Evolutionary conservation across 106 monocot species (phyloP), one percentile per base, ranked within the genome.

Genomic region (Hemerocallis citrina): DNA sequence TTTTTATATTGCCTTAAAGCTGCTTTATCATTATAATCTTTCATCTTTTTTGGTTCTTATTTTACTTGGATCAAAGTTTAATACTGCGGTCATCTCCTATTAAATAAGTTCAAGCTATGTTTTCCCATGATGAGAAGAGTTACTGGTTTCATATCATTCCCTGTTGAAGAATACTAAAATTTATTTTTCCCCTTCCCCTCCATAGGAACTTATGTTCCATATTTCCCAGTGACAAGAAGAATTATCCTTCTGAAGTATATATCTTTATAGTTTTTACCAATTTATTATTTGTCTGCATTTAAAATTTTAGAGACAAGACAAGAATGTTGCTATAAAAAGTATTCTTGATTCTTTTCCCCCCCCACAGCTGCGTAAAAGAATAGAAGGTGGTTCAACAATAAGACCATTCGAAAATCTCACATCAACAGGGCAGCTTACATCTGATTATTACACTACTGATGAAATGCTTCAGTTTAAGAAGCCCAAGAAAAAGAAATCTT

Each of bases 391-490:
- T 54, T 55, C 57, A n/a, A 30, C 59, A 23, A 74, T 30, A 15
- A 91, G 79, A 67, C 65, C 30, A 41, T 81, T 52, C 70, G 84
- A 77, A 71, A 81, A 98, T 59, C 77, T 91, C 27, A 75, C 68
- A 47, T 62, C 84, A 43, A 58, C 77, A 47, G 68, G 54, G 15
- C 87, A 84, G 50, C 61, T 27, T 55, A 72, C 81, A 51, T 91
- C 96, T 63, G 96, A 96, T 65, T 96, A 87, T 62, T 91, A 71
- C 61, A 82, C 96, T 36, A 55, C 76, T 43, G 91, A 96, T 25
- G 96, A 96, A 77, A 91, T 96, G 91, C 74, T 96, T 70, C 84
- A 82, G 51, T 96, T 96, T 68, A 96, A 85, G 34, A 96, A 96
- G 57, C 96, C 96, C 24, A 96, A 84, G 77, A 96, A 88, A 65